Evolutionary conservation across 2,329 filamentous ascomycete genomes (phyloP), one percentile per base, ranked within the genome.

Genomic region (Ramularia collo-cygni): DNA sequence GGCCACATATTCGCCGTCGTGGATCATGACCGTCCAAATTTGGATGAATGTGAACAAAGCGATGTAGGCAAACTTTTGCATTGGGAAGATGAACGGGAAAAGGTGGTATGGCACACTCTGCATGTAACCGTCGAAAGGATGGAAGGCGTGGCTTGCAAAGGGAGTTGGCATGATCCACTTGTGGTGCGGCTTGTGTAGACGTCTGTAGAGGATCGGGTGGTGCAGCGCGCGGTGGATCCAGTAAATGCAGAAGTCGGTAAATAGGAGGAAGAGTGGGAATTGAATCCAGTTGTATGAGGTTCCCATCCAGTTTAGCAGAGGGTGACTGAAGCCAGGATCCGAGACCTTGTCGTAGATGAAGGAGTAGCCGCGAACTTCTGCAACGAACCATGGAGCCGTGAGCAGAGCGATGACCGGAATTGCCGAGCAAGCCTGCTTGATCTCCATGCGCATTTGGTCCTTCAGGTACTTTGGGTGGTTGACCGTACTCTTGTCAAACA

Each of bases 81-180:
- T 75, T 1, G 90, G 90, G 66, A 95, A 92, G 56, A 95, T 63
- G 67, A 95, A 87, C 3, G 89, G 87, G 69, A 90, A 95, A 52
- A 95, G 55, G 68, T 96, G 90, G 69, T 96, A 96, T 1, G 90
- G 90, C 33, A 94, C 62, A 45, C 83, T 85, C 70, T 96, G 90
- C 8, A 80, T 75, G 67, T 83, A 95, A 58, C 90, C 90, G 60
- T 96, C 90, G 37, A 95, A 63, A 1, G 90, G 89, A 70, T 96
- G 88, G 76, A 96, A 96, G 42, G 90, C 90, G 60, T 95, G 85
- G 54, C 83, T 88, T 29, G 90, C 89, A 63, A 79, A 95, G 1
- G 90, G 90, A 3, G 87, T 94, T 3, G 90, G 90, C 86, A 95
- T 93, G 67, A 96, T 95, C 90, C 90, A 96, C 72, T 95, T 95